phyloP scores from a whole-genome alignment of 257 asterid species.

The Anisodus tanguticus region DNA sequence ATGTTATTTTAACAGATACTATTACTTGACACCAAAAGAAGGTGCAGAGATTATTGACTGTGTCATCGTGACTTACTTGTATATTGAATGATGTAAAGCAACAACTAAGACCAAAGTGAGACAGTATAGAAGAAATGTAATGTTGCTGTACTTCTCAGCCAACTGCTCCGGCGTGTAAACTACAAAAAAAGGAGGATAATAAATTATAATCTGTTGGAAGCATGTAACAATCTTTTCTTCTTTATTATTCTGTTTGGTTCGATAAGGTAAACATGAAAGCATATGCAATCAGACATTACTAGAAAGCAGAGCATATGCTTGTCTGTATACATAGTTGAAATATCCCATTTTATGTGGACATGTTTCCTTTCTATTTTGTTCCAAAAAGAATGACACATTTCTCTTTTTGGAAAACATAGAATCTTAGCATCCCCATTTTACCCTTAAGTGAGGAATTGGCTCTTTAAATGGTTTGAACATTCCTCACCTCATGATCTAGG shows the following conservation, averaged over 20 bases:
- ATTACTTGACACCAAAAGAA: conserved; percentile 23
- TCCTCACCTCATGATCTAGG: not conserved
- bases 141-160: conserved; percentile 84
- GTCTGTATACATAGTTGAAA: not conserved
- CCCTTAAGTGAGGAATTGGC: not conserved
- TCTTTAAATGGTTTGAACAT: not conserved
- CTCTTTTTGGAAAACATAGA: not conserved
- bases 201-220: conserved; percentile 9
- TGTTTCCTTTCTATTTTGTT: not conserved
- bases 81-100: conserved; percentile 66
- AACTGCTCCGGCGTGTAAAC: conserved; percentile 90
- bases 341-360: not conserved
- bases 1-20: not conserved
- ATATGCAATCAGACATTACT: not conserved
- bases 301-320: conserved; percentile 15
- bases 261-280: conserved; percentile 27
- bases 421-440: conserved; percentile 5
- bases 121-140: conserved; percentile 85
- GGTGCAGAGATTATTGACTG: conserved; percentile 26
- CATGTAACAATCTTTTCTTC: not conserved
- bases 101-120: conserved; percentile 70
- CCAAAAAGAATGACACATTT: not conserved
- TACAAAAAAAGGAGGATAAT: conserved; percentile 41
- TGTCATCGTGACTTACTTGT: conserved; percentile 51
- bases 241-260: not conserved